Percentiles rank a stretch among this genome's conserved stretches.
phyloP scores from a whole-genome alignment of 192 early-diverging fungal genomes.

The Funneliformis mosseae region DNA sequence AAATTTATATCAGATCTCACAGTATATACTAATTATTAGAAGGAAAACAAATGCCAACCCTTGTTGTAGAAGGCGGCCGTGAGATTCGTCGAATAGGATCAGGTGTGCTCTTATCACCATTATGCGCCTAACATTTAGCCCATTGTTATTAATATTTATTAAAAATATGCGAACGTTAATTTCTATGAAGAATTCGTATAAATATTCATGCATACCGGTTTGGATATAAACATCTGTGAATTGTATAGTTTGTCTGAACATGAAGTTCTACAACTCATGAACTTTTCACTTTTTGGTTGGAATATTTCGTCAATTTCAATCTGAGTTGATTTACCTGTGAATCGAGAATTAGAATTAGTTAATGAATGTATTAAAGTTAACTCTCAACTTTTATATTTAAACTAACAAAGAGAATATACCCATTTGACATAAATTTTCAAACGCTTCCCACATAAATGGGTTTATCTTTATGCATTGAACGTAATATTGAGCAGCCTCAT shows the following conservation, averaged over 20 bases:
- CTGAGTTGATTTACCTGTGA: constrained; percentile 27
- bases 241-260: constrained; percentile 12
- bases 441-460: constrained; percentile 56
- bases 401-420: constrained; percentile 36
- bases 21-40: neutral
- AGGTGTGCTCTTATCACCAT: neutral
- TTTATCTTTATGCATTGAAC: constrained; percentile 41
- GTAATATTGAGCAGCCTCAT: constrained; percentile 45
- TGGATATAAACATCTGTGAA: constrained; percentile 1
- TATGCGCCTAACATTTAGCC: neutral
- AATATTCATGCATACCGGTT: neutral
- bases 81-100: neutral
- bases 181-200: neutral
- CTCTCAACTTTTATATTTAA: neutral
- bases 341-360: neutral
- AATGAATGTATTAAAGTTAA: neutral
- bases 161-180: neutral
- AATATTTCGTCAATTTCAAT: constrained; percentile 30
- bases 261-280: neutral
- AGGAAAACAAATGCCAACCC: neutral
- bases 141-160: too few relatives aligned
- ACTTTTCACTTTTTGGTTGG: constrained; percentile 11
- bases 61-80: neutral
- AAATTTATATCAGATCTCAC: neutral
- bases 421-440: constrained; percentile 51